Conservation (phyloP, 176 grass and related monocot species). For the Pharus latifolius region DNA sequence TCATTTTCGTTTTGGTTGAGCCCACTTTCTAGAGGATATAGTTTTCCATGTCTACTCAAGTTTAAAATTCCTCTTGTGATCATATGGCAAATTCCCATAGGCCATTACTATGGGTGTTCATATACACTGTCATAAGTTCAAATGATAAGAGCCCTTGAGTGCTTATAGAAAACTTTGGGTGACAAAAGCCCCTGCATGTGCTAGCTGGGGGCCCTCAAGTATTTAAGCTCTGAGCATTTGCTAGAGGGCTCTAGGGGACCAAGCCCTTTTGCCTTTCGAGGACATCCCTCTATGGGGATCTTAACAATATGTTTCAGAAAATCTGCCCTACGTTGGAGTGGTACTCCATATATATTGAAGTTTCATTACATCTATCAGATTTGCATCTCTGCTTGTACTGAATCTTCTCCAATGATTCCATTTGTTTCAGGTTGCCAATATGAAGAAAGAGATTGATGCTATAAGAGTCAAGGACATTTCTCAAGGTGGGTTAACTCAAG, state of each 20-base stretch:
- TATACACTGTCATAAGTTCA: no score
- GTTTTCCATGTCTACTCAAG: not conserved
- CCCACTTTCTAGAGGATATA: not conserved
- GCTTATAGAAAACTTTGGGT: not conserved
- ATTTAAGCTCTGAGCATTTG: no score
- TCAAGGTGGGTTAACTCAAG: conserved; percentile 98
- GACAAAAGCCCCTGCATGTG: no score
- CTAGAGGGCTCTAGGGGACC: not conserved
- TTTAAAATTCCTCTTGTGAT: not conserved
- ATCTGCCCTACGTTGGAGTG: not conserved
- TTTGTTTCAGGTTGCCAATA: conserved; percentile 66
- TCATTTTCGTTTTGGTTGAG: not conserved
- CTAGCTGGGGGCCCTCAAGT: not conserved
- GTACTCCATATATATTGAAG: not conserved
- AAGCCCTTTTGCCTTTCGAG: not conserved
- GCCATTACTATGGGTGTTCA: not conserved
- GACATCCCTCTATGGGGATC: not conserved
- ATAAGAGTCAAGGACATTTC: conserved; percentile 89
- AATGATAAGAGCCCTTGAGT: no score
- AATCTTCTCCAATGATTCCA: conserved; percentile 1
- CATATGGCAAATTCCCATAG: not conserved
- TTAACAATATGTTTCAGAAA: not conserved
- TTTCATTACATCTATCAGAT: not conserved
- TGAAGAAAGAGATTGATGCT: conserved; percentile 99
- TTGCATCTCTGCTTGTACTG: not conserved